These are phyloP conservation scores for Pichia nanzhaoensis DNA, from an alignment of 805 yeast genomes.

Conservation along the genomic window DNA sequence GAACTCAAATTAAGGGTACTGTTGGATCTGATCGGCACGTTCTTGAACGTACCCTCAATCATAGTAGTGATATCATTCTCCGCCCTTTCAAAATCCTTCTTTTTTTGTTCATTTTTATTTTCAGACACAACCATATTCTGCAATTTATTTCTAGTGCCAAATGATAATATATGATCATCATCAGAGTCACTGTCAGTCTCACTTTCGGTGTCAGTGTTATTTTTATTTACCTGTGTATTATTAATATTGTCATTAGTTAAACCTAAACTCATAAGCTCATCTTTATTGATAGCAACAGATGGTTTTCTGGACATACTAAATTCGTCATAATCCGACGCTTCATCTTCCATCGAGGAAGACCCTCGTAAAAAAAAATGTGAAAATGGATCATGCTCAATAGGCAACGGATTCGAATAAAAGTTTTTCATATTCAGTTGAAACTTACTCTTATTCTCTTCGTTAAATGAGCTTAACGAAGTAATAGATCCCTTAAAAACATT, in stretches of 20 bases:
- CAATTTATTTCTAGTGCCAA: slow-evolving; percentile 9
- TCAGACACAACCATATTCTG: not conserved
- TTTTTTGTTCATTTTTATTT: not conserved
- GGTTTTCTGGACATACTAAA: slow-evolving; percentile 2
- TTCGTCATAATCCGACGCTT: slow-evolving; percentile 2
- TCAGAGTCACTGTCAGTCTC: not conserved
- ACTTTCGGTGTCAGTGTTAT: not conserved
- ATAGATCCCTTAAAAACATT: slow-evolving; percentile 13
- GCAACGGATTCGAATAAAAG: slow-evolving; percentile 10
- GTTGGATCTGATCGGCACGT: slow-evolving; percentile 12
- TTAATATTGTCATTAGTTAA: no score
- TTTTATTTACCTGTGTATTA: no score
- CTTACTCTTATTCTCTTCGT: slow-evolving; percentile 15
- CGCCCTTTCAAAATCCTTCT: not conserved
- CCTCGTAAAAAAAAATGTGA: slow-evolving; percentile 14
- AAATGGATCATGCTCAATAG: slow-evolving; percentile 11
- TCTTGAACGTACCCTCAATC: slow-evolving; percentile 18
- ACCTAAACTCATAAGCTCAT: no score
- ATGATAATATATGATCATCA: slow-evolving; percentile 11
- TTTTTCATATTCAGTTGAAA: slow-evolving; percentile 14
- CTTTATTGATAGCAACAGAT: not conserved
- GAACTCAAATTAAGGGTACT: not conserved
- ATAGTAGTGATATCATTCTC: slow-evolving; percentile 8
- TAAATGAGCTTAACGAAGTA: slow-evolving; percentile 16
- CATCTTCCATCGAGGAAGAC: slow-evolving; percentile 3